Percentiles rank a stretch among this genome's conserved stretches.
phyloP scores from a whole-genome alignment of 2,329 filamentous ascomycete genomes.

The Fusarium odoratissimum region DNA sequence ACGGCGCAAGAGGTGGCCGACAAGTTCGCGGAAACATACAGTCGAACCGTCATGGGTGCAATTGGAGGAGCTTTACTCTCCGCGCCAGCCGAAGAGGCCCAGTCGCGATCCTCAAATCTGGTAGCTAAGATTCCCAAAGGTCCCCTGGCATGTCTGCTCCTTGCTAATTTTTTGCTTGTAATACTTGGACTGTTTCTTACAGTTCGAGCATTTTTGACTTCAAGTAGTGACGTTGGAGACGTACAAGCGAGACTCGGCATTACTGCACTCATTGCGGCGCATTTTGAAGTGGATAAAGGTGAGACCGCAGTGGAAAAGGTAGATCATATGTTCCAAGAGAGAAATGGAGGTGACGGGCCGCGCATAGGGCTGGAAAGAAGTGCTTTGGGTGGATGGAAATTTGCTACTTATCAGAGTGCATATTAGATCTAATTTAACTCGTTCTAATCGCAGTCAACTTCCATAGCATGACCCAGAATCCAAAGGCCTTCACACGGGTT shows the following conservation, averaged over 20 bases:
- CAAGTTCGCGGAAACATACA: not conserved
- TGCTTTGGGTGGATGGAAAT: not conserved
- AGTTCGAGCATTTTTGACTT: not conserved
- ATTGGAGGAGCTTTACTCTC: not conserved
- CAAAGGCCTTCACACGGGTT: too few relatives aligned
- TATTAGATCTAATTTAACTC: not conserved
- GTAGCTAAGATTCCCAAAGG: not conserved
- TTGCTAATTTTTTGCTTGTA: not conserved
- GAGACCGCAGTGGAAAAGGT: not conserved
- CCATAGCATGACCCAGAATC: too few relatives aligned
- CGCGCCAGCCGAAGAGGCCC: not conserved
- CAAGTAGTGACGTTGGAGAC: not conserved
- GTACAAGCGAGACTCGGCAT: not conserved
- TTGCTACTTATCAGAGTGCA: fast-evolving
- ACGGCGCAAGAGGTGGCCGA: not conserved
- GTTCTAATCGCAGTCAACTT: too few relatives aligned
- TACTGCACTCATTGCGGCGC: not conserved
- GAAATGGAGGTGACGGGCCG: not conserved
- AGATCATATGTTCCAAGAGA: not conserved
- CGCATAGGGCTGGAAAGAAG: not conserved
- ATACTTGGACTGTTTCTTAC: not conserved
- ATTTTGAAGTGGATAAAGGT: not conserved
- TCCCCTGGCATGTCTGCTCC: not conserved
- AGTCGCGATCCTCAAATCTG: not conserved
- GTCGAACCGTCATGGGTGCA: not conserved